These are phyloP conservation scores for Pythium chondricola DNA, from an alignment of 352 stramenopile genomes.

Conservation along the genomic window DNA sequence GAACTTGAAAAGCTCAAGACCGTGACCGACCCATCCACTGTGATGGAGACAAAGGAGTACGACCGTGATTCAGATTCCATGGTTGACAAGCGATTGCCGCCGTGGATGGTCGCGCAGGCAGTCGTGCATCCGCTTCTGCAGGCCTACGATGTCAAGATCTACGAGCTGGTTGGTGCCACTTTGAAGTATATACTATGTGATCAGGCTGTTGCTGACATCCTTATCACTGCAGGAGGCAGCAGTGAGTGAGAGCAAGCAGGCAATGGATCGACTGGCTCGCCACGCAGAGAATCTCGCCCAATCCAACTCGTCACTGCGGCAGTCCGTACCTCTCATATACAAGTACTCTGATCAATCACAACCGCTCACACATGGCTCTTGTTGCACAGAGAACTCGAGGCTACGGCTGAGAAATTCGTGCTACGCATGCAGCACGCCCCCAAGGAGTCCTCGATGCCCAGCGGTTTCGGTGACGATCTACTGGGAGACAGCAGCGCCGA, in stretches of 20 bases:
- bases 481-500: slow-evolving; percentile 38
- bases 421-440: slow-evolving; percentile 41
- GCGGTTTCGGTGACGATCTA: slow-evolving; percentile 21
- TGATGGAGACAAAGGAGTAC: slow-evolving; percentile 16
- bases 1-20: slow-evolving; percentile 69
- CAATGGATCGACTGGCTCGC: slow-evolving; percentile 40
- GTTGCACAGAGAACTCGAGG: slow-evolving; percentile 48
- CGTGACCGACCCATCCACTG: slow-evolving; percentile 27
- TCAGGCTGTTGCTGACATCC: neutral
- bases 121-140: slow-evolving; percentile 70
- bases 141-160: slow-evolving; percentile 79
- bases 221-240: slow-evolving; percentile 29
- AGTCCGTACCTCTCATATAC: too few relatives aligned
- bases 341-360: too few relatives aligned
- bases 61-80: too few relatives aligned
- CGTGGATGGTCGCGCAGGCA: slow-evolving; percentile 66
- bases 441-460: slow-evolving; percentile 21
- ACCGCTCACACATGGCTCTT: too few relatives aligned
- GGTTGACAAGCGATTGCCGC: slow-evolving; percentile 25
- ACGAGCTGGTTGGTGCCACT: slow-evolving; percentile 7
- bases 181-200: neutral
- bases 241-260: slow-evolving; percentile 50
- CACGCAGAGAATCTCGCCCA: slow-evolving; percentile 46
- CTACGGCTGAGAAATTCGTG: slow-evolving; percentile 44
- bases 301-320: slow-evolving; percentile 59